These are phyloP conservation scores for Casuarina glauca DNA, from an alignment of 306 rosid species.

Conservation along the genomic window DNA sequence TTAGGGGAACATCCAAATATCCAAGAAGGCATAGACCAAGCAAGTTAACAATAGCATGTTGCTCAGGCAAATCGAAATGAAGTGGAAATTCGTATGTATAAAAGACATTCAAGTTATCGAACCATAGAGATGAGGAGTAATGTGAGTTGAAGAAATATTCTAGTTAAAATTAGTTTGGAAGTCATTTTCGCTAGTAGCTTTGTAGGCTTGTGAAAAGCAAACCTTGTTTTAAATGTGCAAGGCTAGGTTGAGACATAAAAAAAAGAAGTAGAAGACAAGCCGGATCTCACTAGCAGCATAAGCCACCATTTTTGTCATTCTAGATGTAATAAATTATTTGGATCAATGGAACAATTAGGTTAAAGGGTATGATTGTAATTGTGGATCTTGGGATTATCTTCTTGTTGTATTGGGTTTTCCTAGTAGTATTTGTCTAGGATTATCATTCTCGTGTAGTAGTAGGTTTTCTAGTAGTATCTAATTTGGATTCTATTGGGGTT, in stretches of 20 bases:
- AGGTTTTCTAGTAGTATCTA: too few species aligned
- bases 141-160: neutral
- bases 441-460: too few species aligned
- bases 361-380: too few species aligned
- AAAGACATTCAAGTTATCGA: neutral
- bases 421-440: too few species aligned
- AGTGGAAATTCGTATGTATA: neutral
- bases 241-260: neutral
- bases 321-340: neutral
- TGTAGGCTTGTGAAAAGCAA: conserved; percentile 1
- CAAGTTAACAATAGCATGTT: neutral
- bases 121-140: neutral
- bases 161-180: neutral
- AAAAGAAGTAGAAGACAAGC: neutral
- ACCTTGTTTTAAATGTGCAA: neutral
- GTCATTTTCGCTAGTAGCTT: neutral
- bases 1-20: conserved; percentile 27
- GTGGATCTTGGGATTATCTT: too few species aligned
- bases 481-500: too few species aligned
- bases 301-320: neutral
- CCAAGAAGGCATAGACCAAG: conserved; percentile 2
- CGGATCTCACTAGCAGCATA: neutral
- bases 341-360: too few species aligned
- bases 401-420: too few species aligned
- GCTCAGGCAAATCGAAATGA: neutral